Conservation (phyloP, 1,139 yeast genomes). For the Suhomyces chickasaworum region DNA sequence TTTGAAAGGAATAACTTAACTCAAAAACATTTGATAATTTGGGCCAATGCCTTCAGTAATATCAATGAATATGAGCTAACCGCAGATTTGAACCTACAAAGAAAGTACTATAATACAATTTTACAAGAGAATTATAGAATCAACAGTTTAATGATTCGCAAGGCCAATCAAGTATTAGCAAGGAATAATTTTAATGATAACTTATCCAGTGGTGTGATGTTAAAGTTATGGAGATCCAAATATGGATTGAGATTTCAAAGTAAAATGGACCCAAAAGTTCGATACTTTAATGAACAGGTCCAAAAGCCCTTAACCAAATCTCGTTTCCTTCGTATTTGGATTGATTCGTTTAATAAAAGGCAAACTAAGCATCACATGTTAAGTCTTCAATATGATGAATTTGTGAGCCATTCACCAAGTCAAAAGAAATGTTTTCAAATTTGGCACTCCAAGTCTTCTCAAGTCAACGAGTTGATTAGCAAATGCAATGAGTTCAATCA, state of each 20-base stretch:
- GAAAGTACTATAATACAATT: conserved; percentile 22
- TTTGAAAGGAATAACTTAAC: not conserved
- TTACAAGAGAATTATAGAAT: conserved; percentile 3
- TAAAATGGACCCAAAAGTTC: conserved; percentile 20
- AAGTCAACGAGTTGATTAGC: conserved; percentile 10
- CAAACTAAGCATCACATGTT: conserved; percentile 18
- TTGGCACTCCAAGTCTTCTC: conserved; percentile 21
- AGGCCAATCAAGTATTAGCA: conserved; percentile 3
- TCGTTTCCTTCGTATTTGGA: conserved; percentile 27
- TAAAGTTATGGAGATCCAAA: conserved; percentile 24
- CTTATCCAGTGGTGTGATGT: conserved; percentile 5
- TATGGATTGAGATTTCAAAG: conserved; percentile 20
- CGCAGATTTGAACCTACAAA: conserved; percentile 24
- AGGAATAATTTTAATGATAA: conserved; percentile 10
- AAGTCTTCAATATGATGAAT: conserved; percentile 17
- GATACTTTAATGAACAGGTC: conserved; percentile 17
- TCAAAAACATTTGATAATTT: not conserved
- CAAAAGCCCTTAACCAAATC: conserved; percentile 17
- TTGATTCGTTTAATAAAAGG: conserved; percentile 20
- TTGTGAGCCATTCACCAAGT: conserved; percentile 15
- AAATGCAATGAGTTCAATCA: conserved; percentile 26
- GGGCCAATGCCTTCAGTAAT: conserved; percentile 2
- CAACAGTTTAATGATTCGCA: conserved; percentile 2
- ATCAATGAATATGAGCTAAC: conserved; percentile 9
- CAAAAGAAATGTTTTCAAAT: conserved; percentile 14